Percentiles rank a stretch among this genome's conserved stretches.
These are phyloP conservation scores for Onygenales sp. DNA, from an alignment of 2,329 filamentous ascomycete genomes.

Conservation along the genomic window DNA sequence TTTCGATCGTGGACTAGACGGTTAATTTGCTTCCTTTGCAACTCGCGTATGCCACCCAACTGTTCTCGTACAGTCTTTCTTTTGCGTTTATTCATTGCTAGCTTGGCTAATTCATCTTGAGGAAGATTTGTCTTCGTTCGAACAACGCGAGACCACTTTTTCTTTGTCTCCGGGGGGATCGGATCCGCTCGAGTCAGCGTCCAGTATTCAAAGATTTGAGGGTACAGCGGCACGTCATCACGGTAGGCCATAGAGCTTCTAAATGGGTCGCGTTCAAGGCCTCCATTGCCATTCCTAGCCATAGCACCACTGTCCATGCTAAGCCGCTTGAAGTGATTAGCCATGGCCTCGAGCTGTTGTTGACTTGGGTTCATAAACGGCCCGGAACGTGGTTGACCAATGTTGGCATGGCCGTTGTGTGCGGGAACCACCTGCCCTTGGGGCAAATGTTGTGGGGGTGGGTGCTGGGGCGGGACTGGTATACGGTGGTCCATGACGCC, in stretches of 20 bases:
- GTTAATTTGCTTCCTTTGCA: conserved; percentile 25
- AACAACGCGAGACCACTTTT: conserved; percentile 23
- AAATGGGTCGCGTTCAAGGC: background rate
- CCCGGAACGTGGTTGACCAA: background rate
- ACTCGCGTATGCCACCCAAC: conserved; percentile 19
- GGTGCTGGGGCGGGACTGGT: conserved; percentile 6
- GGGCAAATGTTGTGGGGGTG: background rate
- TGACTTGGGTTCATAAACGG: background rate
- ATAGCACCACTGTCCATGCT: conserved; percentile 1
- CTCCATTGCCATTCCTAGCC: background rate
- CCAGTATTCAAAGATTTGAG: conserved; percentile 19
- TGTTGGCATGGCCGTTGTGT: background rate
- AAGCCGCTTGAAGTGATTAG: conserved; percentile 6
- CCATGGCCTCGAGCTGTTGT: conserved; percentile 6
- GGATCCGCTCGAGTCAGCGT: conserved; percentile 26
- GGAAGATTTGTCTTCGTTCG: conserved; percentile 21
- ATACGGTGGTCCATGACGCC: background rate
- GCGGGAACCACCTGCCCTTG: background rate
- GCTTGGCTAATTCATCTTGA: conserved; percentile 21
- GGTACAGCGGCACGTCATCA: conserved; percentile 9
- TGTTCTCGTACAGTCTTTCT: conserved; percentile 18
- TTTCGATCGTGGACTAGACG: conserved; percentile 25
- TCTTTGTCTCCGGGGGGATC: conserved; percentile 17
- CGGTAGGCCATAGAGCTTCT: background rate
- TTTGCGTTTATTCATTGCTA: conserved; percentile 22